Base-by-base conservation (phyloP, 768 basidiomycete genomes). In the Tephrocybe sp. region DNA sequence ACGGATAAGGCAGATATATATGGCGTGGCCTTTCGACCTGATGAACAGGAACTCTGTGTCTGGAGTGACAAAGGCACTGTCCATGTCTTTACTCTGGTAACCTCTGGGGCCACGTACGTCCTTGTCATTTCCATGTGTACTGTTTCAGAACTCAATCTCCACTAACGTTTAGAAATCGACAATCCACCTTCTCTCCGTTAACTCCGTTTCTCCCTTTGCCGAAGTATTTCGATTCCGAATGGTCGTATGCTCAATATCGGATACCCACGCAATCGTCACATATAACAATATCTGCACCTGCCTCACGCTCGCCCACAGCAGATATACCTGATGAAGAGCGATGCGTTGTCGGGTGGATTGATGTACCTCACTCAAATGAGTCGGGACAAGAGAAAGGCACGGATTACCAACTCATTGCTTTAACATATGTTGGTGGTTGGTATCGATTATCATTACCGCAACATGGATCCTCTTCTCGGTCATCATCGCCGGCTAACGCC, bases 11-110 rank as follows among this genome's bases (percentile, higher is more conserved):
- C 93, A 24, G 86, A 89, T 61, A 94, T 96, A 38, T 95, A 93
- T 66, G 91, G 91, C 2, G 88, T 94, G 17, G 86, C 88, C 11
- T 93, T 95, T 67, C 79, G 93, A 32, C 85, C 84, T 3, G 92
- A 93, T 58, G 94, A 95, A 61, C 80, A 78, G 51, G 90, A 93
- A 58, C 72, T 96, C 0, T 91, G 90, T 61, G 93, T 91, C 9
- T 93, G 92, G 88, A 94, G 92, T 63, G 93, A 97, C 67, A 97
- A 97, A 68, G 93, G 93, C 30, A 97, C 93, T 0, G 84, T 97
- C 6, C 93, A 97, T 64, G 76, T 94, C 37, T 96, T 95, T 68
- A 84, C 88, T 37, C 75, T 96, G 20, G 75, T 78, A 41, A 76
- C 77, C 34, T 80, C 86, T 17, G 84, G 84, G 7, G 67, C 80